Conservation (phyloP, 2,329 filamentous ascomycete species). For the Fusarium buxicola region DNA sequence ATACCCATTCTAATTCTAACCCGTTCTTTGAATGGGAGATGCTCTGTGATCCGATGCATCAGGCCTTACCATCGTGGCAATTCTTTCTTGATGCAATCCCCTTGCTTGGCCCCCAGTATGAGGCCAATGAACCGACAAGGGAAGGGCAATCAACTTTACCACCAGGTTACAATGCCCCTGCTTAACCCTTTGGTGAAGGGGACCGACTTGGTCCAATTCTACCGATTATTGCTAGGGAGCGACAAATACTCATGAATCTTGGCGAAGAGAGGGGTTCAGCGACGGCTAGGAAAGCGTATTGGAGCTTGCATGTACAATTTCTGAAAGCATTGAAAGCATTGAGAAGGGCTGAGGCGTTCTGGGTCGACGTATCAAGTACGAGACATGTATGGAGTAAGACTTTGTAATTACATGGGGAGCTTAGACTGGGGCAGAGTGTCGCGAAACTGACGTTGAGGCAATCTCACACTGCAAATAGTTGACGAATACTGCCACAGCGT, state of each 20-base stretch:
- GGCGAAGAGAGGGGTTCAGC: slow-evolving; percentile 10
- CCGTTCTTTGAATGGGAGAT: slow-evolving; percentile 11
- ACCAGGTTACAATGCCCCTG: no score
- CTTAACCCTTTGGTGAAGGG: no score
- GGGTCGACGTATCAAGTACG: slow-evolving; percentile 31
- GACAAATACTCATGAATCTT: slow-evolving; percentile 17
- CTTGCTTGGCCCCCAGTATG: neutral
- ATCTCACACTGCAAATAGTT: slow-evolving; percentile 31
- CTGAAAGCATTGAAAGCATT: slow-evolving; percentile 27
- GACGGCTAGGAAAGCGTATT: slow-evolving; percentile 25
- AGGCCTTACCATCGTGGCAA: neutral
- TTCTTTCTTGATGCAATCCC: slow-evolving; percentile 1
- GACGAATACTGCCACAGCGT: slow-evolving; percentile 22
- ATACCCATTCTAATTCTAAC: slow-evolving; percentile 50
- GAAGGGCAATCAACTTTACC: neutral
- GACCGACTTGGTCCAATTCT: slow-evolving; percentile 13
- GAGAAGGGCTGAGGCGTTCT: slow-evolving; percentile 36
- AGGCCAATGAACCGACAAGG: neutral
- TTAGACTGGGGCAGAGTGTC: slow-evolving; percentile 20
- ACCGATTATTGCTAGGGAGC: slow-evolving; percentile 23
- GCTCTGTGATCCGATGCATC: slow-evolving; percentile 2
- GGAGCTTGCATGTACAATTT: slow-evolving; percentile 25
- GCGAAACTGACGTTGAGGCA: slow-evolving; percentile 8
- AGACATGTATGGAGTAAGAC: slow-evolving; percentile 20
- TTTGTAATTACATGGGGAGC: slow-evolving; percentile 12